Evolutionary conservation across 2,329 filamentous ascomycete species (phyloP), one percentile per base, ranked within the genome.

Genomic region (Nannizziopsis barbatae): DNA sequence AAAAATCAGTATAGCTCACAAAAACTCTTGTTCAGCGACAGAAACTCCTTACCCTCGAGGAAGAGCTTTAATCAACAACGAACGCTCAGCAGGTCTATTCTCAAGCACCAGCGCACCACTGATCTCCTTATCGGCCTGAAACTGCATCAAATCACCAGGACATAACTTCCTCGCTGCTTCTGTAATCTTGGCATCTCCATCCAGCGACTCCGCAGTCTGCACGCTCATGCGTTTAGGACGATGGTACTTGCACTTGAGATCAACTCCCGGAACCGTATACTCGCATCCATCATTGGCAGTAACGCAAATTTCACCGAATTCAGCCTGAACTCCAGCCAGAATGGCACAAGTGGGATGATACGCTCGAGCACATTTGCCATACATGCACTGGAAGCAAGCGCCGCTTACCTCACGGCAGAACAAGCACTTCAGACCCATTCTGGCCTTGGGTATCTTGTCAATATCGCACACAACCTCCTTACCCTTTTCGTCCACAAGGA

Each of bases 341-440:
- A 88, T 83, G 2, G 92, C 92, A 63, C 92, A 98, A 1, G 89
- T 96, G 12, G 90, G 86, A 63, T 98, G 92, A 66, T 95, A 98
- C 7, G 90, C 84, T 54, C 92, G 76, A 3, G 86, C 84, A 60
- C 92, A 98, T 64, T 95, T 96, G 71, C 89, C 90, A 57, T 87
- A 83, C 1, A 87, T 93, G 67, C 92, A 98, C 65, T 96, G 90
- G 69, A 98, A 93, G 68, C 90, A 95, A 12, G 87, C 87, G n/a
- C 92, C 92, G 50, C 84, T 85, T 65, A 92, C 93, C 30, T 88
- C 93, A 31, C 89, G 86, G 62, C 92, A 98, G 68, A 86, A 95
- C 53, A 94, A 80, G 65, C 92, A 98, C 66, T 94, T 95, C 56
- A 96, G 80, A 20, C 93, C 88, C 56, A 94, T 71, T 15, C 90